Evolutionary conservation across 2,329 filamentous ascomycete species (phyloP).

Genomic region (Phaeosphaeria sp.): DNA sequence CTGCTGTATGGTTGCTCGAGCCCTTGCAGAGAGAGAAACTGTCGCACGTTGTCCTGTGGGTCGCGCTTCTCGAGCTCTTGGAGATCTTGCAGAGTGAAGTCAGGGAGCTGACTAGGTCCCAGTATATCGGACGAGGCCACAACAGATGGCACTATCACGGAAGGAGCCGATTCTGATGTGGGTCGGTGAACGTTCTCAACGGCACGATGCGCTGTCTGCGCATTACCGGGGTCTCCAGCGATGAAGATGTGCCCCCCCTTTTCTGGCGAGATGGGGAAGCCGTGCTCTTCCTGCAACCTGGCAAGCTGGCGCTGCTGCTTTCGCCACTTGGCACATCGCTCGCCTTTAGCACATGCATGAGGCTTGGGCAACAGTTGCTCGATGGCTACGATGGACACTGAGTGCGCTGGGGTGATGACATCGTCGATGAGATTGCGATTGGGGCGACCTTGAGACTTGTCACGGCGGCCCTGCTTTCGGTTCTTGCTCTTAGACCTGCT

Average conservation of each 20-base stretch:
- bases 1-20: conserved; percentile 65
- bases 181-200: conserved; percentile 66
- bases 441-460: conserved; percentile 47
- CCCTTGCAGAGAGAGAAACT: conserved; percentile 88
- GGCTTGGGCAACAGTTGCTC: conserved; percentile 86
- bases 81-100: conserved; percentile 76
- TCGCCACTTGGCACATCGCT: conserved; percentile 81
- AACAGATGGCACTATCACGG: conserved; percentile 62
- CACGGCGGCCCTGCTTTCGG: conserved; percentile 35
- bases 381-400: conserved; percentile 89
- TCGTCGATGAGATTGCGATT: conserved; percentile 59
- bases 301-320: conserved; percentile 81
- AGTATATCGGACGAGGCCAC: conserved; percentile 91
- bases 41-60: conserved; percentile 89
- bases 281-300: conserved; percentile 74
- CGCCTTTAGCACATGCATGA: conserved; percentile 84
- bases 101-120: conserved; percentile 70
- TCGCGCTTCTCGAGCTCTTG: conserved; percentile 74
- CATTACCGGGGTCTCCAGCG: conserved; percentile 79
- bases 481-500: conserved; percentile 47
- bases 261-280: conserved; percentile 66
- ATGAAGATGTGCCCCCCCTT: conserved; percentile 75
- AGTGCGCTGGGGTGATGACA: conserved; percentile 78
- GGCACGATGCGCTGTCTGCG: conserved; percentile 65
- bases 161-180: conserved; percentile 73